Evolutionary conservation across 805 yeast species (phyloP), one percentile per base, ranked within the genome.

Genomic region (Candida xiaguanensis): DNA sequence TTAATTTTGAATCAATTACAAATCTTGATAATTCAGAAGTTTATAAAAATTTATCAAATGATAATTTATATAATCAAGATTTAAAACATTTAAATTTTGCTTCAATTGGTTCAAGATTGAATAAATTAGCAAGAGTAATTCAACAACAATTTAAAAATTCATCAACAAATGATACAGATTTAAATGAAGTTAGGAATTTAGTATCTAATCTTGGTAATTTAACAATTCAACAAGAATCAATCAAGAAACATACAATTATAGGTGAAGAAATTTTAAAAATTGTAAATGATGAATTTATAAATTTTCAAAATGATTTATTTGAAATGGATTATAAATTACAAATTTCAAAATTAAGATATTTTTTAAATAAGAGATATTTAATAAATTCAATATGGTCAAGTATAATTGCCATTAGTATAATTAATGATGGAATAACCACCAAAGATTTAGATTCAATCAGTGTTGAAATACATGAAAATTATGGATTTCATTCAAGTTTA

Each of bases 21-120:
- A 11, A 33, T 9, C 32, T 55, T 1, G 46, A 45, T 4, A 46
- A 45, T 13, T 46, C 43, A 12, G 49, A 39, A 29, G 22, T 38
- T 7, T 28, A 36, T 30, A 37, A 43, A 20, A 26, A 20, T 8
- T 22, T 41, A 12, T 31, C 40, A 12, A 27, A 39, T 8, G 47
- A 43, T 23, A 50, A 53, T n/a, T 48, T 46, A 17, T 49, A 51
- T 11, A 51, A 56, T 15, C 56, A 67, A 5, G 62, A 65, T 26
- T 65, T 90, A 12, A 76, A 79, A 45, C 77, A 78, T 52, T 61
- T 80, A 40, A 89, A 89, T 46, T 90, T 93, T 58, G 84, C 90
- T 2, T 72, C 80, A 18, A 82, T 90, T 25, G 97, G 97, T 1
- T 73, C 77, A 5, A 70, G 72, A 18, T 68, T 93, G 32, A 90